Percentiles rank a stretch among this genome's conserved stretches.
Conservation (phyloP, 306 rosid genomes). For the Pyrus bretschneideri region DNA sequence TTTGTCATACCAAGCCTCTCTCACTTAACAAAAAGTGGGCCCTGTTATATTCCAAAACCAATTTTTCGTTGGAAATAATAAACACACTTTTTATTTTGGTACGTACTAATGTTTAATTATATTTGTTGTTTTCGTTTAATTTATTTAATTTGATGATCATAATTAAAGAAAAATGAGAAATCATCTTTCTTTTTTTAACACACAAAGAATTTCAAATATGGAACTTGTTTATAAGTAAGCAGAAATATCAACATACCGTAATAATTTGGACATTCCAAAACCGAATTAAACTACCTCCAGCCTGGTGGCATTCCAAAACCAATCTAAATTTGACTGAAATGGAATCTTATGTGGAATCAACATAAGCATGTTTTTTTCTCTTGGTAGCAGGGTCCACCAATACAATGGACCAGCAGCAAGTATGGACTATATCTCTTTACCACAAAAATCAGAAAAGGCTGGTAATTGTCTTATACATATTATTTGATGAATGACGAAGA, state of each 20-base stretch:
- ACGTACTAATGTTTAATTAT: rapidly evolving
- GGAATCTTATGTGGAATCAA: background rate
- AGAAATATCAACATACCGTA: too few species aligned
- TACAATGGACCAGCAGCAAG: background rate
- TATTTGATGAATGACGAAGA: background rate
- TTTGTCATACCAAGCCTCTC: background rate
- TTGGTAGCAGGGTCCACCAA: background rate
- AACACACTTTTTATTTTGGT: background rate
- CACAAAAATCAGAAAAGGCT: background rate
- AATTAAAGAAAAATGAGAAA: too few species aligned
- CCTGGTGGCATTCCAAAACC: too few species aligned
- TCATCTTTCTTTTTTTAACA: too few species aligned
- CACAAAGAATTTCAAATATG: too few species aligned
- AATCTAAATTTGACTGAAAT: background rate
- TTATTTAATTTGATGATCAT: too few species aligned
- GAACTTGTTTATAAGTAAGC: too few species aligned
- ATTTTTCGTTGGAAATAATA: too few species aligned
- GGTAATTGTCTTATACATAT: background rate
- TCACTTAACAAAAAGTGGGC: background rate
- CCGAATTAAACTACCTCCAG: too few species aligned
- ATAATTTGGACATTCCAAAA: too few species aligned
- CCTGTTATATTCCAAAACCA: background rate
- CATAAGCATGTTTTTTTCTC: background rate
- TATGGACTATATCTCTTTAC: background rate
- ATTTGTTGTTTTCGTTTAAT: rapidly evolving